Evolutionary conservation across 352 stramenopile genomes (phyloP), one percentile per base, ranked within the genome.

Genomic region (Elongisporangium anandrum): DNA sequence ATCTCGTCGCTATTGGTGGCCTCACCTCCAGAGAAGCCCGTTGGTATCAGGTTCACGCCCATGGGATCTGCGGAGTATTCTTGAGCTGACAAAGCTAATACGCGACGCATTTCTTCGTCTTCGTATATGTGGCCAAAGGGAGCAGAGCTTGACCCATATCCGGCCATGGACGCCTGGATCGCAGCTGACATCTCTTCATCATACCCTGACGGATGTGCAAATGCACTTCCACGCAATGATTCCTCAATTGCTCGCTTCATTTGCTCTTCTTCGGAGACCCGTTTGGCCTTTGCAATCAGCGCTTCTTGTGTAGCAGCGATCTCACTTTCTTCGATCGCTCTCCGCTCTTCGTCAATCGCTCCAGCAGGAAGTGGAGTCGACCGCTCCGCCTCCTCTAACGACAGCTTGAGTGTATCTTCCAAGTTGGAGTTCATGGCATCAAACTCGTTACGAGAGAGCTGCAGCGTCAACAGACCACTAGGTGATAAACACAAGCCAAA

Each of bases 401-500:
- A 85, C 13, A 72, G 61, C 50, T 88, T 79, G 9, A 94, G 63
- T n/a, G 81, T 87, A 8, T 92, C 81, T 51, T 94, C 85, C 49
- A 94, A 71, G 56, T 74, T 90, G 23, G 68, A 81, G 41, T 88
- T 68, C 82, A 91, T 90, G 10, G 73, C 69, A 52, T 93, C 77
- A 51, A 92, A 94, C 57, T 90, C 79, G 23, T 81, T 80, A 65
- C 82, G 73, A 45, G 80, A 91, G 48, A 85, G 59, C 85, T 94
- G 52, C 22, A 45, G 16, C 10, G 17, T 45, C 8, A 21, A 15
- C 47, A 13, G n/a, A 50, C 3, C 26, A 45, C 67, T 47, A 29
- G 26, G 8, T 4, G 12, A 59, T 41, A 52, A 29, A 52, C 66
- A 38, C 60, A 53, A 22, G 16, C 21, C 49, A 5, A 53, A 19